Percentiles rank a stretch among this genome's conserved stretches.
phyloP scores from a whole-genome alignment of 2,329 filamentous ascomycete species.

The Fragosphaeria purpurea region DNA sequence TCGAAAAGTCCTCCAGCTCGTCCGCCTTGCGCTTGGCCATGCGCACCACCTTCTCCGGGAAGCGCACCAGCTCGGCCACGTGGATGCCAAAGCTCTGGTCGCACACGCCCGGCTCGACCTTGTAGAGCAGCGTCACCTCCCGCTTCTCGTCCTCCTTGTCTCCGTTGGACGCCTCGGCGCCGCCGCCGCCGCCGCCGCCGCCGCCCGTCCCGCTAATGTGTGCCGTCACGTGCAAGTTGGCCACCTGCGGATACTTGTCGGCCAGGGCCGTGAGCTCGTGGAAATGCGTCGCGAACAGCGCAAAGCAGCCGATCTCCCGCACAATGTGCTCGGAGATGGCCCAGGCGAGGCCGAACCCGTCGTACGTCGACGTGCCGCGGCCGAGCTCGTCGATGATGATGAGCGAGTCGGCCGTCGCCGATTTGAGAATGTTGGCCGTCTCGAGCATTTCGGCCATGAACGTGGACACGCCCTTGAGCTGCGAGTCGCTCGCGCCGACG shows the following conservation, averaged over 20 bases:
- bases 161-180: slow-evolving; percentile 8
- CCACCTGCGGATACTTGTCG: slow-evolving; percentile 76
- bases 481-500: slow-evolving; percentile 90
- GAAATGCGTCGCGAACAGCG: slow-evolving; percentile 96
- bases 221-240: slow-evolving; percentile 91
- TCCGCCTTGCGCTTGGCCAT: slow-evolving; percentile 99
- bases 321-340: slow-evolving; percentile 97
- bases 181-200: slow-evolving; percentile 17
- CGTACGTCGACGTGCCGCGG: slow-evolving; percentile 93
- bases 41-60: slow-evolving; percentile 91
- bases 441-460: slow-evolving; percentile 99
- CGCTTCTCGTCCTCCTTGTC: slow-evolving; percentile 41
- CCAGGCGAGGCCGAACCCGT: slow-evolving; percentile 98
- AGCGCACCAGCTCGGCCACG: slow-evolving; percentile 91
- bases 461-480: slow-evolving; percentile 94
- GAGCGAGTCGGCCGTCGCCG: slow-evolving; percentile 84
- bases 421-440: slow-evolving; percentile 96
- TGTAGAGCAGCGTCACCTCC: slow-evolving; percentile 93
- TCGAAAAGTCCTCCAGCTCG: slow-evolving; percentile 90
- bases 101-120: slow-evolving; percentile 89
- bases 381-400: slow-evolving; percentile 99
- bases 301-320: slow-evolving; percentile 86
- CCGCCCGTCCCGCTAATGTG: slow-evolving; percentile 57
- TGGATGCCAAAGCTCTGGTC: slow-evolving; percentile 98
- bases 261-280: slow-evolving; percentile 90